Percentiles rank a stretch among this genome's conserved stretches.
phyloP scores from a whole-genome alignment of 1,284 basidiomycete genomes.

The Trichosporon coremiiforme region DNA sequence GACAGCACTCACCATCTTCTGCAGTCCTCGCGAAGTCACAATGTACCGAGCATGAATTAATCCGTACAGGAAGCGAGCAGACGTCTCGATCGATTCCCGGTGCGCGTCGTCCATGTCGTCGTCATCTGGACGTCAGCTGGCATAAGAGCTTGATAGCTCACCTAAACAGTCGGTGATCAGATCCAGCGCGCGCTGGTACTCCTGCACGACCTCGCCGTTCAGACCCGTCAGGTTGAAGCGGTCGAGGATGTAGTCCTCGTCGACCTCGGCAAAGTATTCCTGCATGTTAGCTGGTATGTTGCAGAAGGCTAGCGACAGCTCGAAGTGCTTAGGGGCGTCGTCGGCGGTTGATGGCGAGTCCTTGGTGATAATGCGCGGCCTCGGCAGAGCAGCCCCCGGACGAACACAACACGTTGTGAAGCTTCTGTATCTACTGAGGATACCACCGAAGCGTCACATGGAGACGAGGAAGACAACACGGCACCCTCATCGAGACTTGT shows the following conservation, averaged over 20 bases:
- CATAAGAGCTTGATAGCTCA: neutral
- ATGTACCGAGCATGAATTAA: conserved; percentile 97
- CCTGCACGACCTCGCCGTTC: conserved; percentile 87
- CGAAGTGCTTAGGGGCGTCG: neutral
- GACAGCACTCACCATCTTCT: conserved; percentile 82
- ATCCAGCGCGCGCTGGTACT: conserved; percentile 91
- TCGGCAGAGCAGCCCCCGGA: too few species aligned
- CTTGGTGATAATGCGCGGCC: too few species aligned
- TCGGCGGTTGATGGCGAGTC: neutral
- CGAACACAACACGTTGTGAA: too few species aligned
- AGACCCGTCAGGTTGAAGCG: conserved; percentile 97
- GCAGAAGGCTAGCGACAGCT: too few species aligned
- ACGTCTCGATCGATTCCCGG: conserved; percentile 70
- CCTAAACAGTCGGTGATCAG: conserved; percentile 76
- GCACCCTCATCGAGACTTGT: neutral
- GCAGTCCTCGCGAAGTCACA: conserved; percentile 84
- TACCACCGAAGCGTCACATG: too few species aligned
- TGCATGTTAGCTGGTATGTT: conserved; percentile 23
- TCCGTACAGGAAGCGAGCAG: conserved; percentile 87
- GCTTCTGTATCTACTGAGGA: too few species aligned
- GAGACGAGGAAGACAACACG: neutral
- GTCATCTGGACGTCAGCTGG: conserved; percentile 48
- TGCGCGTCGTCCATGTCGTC: conserved; percentile 59
- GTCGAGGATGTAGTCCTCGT: conserved; percentile 98
- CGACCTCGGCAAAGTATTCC: conserved; percentile 99